Conservation (phyloP, 768 basidiomycete species). For the Leccinellum rugosiceps region DNA sequence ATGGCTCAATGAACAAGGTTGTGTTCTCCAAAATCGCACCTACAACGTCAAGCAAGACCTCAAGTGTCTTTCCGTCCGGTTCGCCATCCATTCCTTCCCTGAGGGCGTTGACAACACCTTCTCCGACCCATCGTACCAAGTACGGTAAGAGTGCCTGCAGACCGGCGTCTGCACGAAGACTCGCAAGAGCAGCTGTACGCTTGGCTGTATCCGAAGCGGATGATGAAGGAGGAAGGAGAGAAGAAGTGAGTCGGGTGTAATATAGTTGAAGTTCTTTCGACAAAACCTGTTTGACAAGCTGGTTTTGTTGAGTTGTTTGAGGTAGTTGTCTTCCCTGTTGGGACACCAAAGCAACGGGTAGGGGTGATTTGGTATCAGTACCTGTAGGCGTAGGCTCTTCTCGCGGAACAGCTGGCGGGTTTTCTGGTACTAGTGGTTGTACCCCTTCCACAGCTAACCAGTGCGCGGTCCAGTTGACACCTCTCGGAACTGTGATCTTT, state of each 20-base stretch:
- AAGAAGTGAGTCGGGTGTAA: conserved; percentile 85
- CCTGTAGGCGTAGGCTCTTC: conserved; percentile 38
- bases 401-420: conserved; percentile 78
- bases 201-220: conserved; percentile 57
- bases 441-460: conserved; percentile 99
- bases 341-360: conserved; percentile 20
- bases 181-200: conserved; percentile 86
- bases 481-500: conserved; percentile 76
- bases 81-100: conserved; percentile 50
- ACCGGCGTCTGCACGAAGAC: conserved; percentile 85
- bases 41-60: conserved; percentile 81
- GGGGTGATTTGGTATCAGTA: conserved; percentile 29
- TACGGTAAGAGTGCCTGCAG: conserved; percentile 90
- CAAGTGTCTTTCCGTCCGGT: conserved; percentile 66
- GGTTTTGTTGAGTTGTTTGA: conserved; percentile 48
- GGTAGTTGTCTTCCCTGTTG: conserved; percentile 25
- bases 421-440: conserved; percentile 94
- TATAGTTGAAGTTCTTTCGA: conserved; percentile 94
- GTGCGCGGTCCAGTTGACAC: conserved; percentile 87
- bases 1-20: conserved; percentile 92
- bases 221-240: conserved; percentile 59
- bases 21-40: conserved; percentile 82
- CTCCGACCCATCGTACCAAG: conserved; percentile 91
- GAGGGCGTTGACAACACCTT: conserved; percentile 72
- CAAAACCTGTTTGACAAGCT: conserved; percentile 87